A percentile compares a stretch with the other conserved stretches of the same genome.
Evolutionary conservation across 257 asterid species (phyloP).

Genomic region (Petrea volubilis): DNA sequence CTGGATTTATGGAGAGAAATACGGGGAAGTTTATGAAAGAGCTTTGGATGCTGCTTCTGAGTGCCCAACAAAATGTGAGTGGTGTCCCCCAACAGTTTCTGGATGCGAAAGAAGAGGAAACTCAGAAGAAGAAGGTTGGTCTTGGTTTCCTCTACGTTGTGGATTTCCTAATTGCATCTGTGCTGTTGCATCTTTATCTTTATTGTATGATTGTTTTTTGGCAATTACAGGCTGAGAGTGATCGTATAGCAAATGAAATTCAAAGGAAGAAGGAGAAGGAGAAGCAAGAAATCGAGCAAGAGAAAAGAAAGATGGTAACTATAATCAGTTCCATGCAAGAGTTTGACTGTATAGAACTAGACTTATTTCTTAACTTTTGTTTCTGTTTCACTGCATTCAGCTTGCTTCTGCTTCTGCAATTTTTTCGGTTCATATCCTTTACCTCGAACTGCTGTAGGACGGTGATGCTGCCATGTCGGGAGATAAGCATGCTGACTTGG

Average conservation of each 20-base stretch:
- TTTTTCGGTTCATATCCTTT: slow-evolving; percentile 96
- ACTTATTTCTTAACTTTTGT: slow-evolving; percentile 46
- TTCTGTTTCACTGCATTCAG: slow-evolving; percentile 73
- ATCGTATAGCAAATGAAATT: slow-evolving; percentile 75
- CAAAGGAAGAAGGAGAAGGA: slow-evolving; percentile 82
- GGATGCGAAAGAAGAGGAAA: slow-evolving; percentile 98
- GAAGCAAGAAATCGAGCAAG: slow-evolving; percentile 61
- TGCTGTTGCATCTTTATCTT: neutral
- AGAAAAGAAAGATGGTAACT: slow-evolving; percentile 68
- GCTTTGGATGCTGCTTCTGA: slow-evolving; percentile 85
- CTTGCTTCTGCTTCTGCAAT: slow-evolving; percentile 97
- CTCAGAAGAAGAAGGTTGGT: slow-evolving; percentile 73
- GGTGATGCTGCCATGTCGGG: slow-evolving; percentile 50
- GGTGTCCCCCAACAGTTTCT: slow-evolving; percentile 97
- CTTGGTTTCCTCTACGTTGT: slow-evolving; percentile 17
- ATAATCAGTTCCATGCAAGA: slow-evolving; percentile 52
- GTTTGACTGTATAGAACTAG: slow-evolving; percentile 36
- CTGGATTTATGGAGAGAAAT: slow-evolving; percentile 99
- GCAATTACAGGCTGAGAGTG: slow-evolving; percentile 78
- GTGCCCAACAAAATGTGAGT: slow-evolving; percentile 89
- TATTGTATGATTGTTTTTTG: slow-evolving; percentile 10
- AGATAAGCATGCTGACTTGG: slow-evolving; percentile 39
- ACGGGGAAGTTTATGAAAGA: slow-evolving; percentile 98
- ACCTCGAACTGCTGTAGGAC: slow-evolving; percentile 99
- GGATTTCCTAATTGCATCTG: neutral